Evolutionary conservation across 1,284 basidiomycete species (phyloP).

Genomic region (Cryptococcus sp.): DNA sequence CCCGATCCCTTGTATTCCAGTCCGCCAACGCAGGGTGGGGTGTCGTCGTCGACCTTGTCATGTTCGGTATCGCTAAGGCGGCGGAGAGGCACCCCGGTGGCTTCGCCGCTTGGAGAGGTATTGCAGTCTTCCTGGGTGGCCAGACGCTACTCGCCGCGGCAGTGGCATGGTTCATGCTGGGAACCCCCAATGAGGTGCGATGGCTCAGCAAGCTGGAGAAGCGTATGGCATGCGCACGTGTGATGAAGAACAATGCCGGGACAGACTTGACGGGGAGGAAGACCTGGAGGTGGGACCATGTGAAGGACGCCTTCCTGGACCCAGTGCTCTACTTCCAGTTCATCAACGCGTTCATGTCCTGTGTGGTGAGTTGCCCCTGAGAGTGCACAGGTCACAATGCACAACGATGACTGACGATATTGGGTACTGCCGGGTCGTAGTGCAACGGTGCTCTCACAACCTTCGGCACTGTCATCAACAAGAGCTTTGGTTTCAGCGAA

Average conservation of each 20-base stretch:
- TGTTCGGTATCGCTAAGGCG: slow-evolving; percentile 31
- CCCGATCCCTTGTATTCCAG: slow-evolving; percentile 24
- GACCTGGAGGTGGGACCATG: slow-evolving; percentile 39
- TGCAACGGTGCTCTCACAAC: slow-evolving; percentile 33
- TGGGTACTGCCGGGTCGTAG: too few relatives aligned
- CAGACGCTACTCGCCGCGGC: slow-evolving; percentile 27
- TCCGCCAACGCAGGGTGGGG: slow-evolving; percentile 28
- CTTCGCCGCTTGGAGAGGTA: slow-evolving; percentile 32
- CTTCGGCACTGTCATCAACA: slow-evolving; percentile 25
- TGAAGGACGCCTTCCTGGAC: slow-evolving; percentile 30
- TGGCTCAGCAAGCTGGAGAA: slow-evolving; percentile 35
- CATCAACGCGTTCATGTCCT: slow-evolving; percentile 26
- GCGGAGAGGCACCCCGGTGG: slow-evolving; percentile 22
- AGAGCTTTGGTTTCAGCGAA: slow-evolving; percentile 24
- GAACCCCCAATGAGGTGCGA: slow-evolving; percentile 35
- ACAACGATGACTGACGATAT: too few relatives aligned
- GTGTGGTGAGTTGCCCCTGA: background rate
- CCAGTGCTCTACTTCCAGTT: slow-evolving; percentile 36
- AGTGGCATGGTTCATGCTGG: slow-evolving; percentile 30
- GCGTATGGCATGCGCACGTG: slow-evolving; percentile 30
- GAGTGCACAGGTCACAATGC: too few relatives aligned
- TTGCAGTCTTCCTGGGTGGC: slow-evolving; percentile 40
- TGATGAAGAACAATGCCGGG: slow-evolving; percentile 37
- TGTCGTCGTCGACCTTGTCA: slow-evolving; percentile 24
- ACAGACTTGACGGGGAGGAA: slow-evolving; percentile 31